Evolutionary conservation across 352 stramenopile genomes (phyloP), one percentile per base, ranked within the genome.

Genomic region (Aphanomyces stellatus): DNA sequence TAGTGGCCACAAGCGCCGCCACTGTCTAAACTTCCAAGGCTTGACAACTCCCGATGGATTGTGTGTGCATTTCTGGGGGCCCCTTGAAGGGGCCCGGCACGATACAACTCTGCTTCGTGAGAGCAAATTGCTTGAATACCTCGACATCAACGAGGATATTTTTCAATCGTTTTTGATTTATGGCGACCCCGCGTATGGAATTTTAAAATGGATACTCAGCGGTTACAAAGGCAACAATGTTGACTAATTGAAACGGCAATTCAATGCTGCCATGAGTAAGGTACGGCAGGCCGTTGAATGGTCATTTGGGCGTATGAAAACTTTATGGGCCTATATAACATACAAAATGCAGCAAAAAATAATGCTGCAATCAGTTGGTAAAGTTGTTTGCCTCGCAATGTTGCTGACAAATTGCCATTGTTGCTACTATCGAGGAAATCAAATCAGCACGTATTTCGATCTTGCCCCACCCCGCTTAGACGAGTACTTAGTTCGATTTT

Each of bases 161-260:
- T 2, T 56, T 56, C 11, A 22, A 30, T 1, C 49, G 19, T 27
- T 11, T 35, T 22, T 56, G 17, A 27, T 56, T 27, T 56, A 56
- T 17, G 49, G 49, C 19, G 60, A 72, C 34, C 67, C 67, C 2
- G 67, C 60, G 22, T 72, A 72, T 41, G 67, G 41, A n/a, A 37
- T 69, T 3, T 62, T 17, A 15, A 22, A 63, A 8, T 53, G 46
- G 19, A 34, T 73, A 24, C 7, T 65, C 5, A 37, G 17, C 24
- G 37, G 37, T 1, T 72, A 53, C 68, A 73, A 71, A 24, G 43
- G 63, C 24, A 51, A 48, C 11, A 3, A 53, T 34, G 0, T 42
- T 17, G 53, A 33, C 15, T n/a, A 2, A 5, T 35, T 57, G 8
- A 28, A 65, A 19, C 10, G 27, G 13, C 41, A 28, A 19, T 69